Base-by-base conservation (phyloP, 2,329 filamentous ascomycete species). In the Sclerotinia trifoliorum region DNA sequence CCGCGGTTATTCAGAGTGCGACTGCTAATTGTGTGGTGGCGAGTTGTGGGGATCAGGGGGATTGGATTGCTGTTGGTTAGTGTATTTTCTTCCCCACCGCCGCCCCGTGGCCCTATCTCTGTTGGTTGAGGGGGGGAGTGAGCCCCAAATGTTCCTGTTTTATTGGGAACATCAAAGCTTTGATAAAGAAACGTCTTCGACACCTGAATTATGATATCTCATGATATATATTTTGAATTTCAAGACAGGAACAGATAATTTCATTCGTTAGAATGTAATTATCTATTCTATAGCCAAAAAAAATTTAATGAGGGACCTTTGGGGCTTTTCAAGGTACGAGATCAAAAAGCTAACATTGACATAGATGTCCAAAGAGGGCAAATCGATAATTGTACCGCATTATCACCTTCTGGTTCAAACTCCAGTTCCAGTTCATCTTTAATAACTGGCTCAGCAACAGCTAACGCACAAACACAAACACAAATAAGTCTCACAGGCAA, bases 401-500 rank as follows among this genome's bases (percentile, higher is more conserved):
- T 51, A 24, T 39, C 13, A 21, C 1, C 29, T 13, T 1, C 39
- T 19, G 29, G 29, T 39, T 24, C 55, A 24, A 19, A 29, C 24
- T 29, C 49, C 17, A 21, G 5, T 10, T 15, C 13, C 5, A 1
- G n/a, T 29, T 46, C 42, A 21, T 29, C 57, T 2, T n/a, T 29
- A 19, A 51, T 39, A 24, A 51, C 60, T 3, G 60, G 60, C 29
- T 24, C 60, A 13, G 29, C 19, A 15, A 62, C 46, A 5, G 46
- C 46, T 15, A 62, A 51, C 8, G 29, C 29, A 21, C 60, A 46
- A 13, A 62, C 29, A 21, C 60, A 46, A 13, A 62, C 29, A 11
- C 46, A 62, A 10, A 62, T 42, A 39, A 62, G 60, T 39, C 60
- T 62, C 17, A 39, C 46, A 7, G 32, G 60, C 4, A 26, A 51